A percentile compares a stretch with the other conserved stretches of the same genome.
phyloP scores from a whole-genome alignment of 2,329 filamentous ascomycete genomes.

The Aspergillus thermomutatus region DNA sequence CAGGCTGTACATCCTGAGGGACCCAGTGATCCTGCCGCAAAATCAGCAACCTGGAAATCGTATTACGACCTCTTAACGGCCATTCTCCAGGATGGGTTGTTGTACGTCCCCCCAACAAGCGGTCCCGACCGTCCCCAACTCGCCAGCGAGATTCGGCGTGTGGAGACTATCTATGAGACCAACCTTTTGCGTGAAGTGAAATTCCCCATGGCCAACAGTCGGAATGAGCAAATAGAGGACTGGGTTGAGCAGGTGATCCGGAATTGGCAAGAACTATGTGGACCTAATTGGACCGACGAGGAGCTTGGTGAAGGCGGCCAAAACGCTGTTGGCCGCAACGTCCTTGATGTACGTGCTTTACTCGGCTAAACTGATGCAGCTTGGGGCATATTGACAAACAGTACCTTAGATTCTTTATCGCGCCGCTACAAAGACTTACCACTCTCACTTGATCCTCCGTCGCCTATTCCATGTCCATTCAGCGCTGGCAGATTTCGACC shows the following conservation, averaged over 20 bases:
- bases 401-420: conserved; percentile 70
- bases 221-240: conserved; percentile 72
- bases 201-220: conserved; percentile 80
- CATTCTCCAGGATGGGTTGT: conserved; percentile 59
- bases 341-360: conserved; percentile 60
- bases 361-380: neutral
- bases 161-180: conserved; percentile 75
- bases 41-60: conserved; percentile 68
- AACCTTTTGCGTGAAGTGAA: conserved; percentile 72
- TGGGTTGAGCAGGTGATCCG: conserved; percentile 76
- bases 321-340: conserved; percentile 67
- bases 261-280: conserved; percentile 83
- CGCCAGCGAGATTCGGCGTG: conserved; percentile 71
- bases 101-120: conserved; percentile 34
- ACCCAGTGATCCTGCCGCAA: conserved; percentile 21
- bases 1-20: conserved; percentile 17
- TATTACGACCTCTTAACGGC: conserved; percentile 78
- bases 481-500: conserved; percentile 82
- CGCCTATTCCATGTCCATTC: conserved; percentile 86
- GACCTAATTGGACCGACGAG: conserved; percentile 72
- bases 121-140: conserved; percentile 59
- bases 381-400: conserved; percentile 11
- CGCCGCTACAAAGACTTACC: conserved; percentile 88
- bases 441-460: conserved; percentile 84
- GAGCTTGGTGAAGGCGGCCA: conserved; percentile 81